Evolutionary conservation across 345 rosid species (phyloP), one percentile per base, ranked within the genome.

Genomic region (Eucalyptus marginata): DNA sequence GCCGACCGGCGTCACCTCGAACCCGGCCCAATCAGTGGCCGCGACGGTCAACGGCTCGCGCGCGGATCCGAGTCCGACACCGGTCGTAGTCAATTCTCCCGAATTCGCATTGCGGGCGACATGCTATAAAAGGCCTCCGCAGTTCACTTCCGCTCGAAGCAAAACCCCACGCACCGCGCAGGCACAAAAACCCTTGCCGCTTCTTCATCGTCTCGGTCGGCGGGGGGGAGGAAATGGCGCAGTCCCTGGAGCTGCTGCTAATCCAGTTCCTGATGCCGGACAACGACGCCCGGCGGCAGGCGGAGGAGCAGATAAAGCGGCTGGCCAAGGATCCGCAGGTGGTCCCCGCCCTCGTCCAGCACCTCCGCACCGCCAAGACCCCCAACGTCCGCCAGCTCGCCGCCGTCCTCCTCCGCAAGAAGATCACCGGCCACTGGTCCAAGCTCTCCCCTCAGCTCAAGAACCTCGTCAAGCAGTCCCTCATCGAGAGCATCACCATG

Each of bases 231-330:
- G 3, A 1, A 40, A 98, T 98, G 99, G 96, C 99, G 62, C 99
- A 98, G 87, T 97, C 99, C 68, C 95, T 98, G 5, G 99, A 98
- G 89, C 91, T 98, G 87, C 88, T 98, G 88, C 89, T 98, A 94
- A 98, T 98, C 91, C 99, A 98, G 68, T 98, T 98, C 92, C 92
- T 98, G 92, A 98, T 98, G 99, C 99, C 99, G 11, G 99, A 98
- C 93, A 98, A 98, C 89, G 99, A 98, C 90, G 99, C 99, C 17
- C 93, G 99, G 36, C 92, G 99, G 86, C 99, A 98, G 90, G 99
- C 99, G 16, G 99, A 98, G 93, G 99, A 98, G 92, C 99, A 97
- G 93, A 98, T 98, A 89, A 96, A 96, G 94, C 92, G 99, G 86
- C 92, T 97, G 46, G 96, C 99, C 22, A 98, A 98, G 94, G 99